These are phyloP conservation scores for Piper betle DNA, from an alignment of 164 flowering plant species.

Conservation along the genomic window DNA sequence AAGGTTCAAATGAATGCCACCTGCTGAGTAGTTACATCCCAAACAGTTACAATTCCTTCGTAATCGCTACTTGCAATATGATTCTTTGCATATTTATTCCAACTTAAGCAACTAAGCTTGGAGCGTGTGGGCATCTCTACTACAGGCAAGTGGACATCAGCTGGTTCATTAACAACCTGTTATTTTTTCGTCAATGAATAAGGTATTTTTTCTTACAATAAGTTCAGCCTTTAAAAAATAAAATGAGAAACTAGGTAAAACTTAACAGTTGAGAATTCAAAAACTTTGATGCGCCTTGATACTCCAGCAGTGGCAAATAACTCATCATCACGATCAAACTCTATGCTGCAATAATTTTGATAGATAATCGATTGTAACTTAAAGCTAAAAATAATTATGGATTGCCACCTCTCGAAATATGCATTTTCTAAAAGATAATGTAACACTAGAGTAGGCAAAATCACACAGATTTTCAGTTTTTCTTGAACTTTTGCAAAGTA, in stretches of 20 bases:
- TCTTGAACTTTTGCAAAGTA: too few relatives aligned
- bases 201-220: neutral
- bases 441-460: too few relatives aligned
- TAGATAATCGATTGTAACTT: too few relatives aligned
- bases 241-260: neutral
- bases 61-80: slow-evolving; percentile 91
- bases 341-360: slow-evolving; percentile 56
- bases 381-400: too few relatives aligned
- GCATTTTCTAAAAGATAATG: too few relatives aligned
- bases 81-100: slow-evolving; percentile 78
- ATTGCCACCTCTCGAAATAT: too few relatives aligned
- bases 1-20: slow-evolving; percentile 18
- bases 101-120: slow-evolving; percentile 94
- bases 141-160: slow-evolving; percentile 74
- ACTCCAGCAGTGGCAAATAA: slow-evolving; percentile 98
- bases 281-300: slow-evolving; percentile 86
- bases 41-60: slow-evolving; percentile 95
- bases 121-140: slow-evolving; percentile 90
- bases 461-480: too few relatives aligned
- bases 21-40: slow-evolving; percentile 93
- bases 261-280: slow-evolving; percentile 81
- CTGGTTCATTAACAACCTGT: slow-evolving; percentile 85
- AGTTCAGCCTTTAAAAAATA: neutral
- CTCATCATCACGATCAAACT: slow-evolving; percentile 94
- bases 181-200: slow-evolving; percentile 1